Conservation (phyloP, 257 asterid species). For the Ehretia macrophylla region DNA sequence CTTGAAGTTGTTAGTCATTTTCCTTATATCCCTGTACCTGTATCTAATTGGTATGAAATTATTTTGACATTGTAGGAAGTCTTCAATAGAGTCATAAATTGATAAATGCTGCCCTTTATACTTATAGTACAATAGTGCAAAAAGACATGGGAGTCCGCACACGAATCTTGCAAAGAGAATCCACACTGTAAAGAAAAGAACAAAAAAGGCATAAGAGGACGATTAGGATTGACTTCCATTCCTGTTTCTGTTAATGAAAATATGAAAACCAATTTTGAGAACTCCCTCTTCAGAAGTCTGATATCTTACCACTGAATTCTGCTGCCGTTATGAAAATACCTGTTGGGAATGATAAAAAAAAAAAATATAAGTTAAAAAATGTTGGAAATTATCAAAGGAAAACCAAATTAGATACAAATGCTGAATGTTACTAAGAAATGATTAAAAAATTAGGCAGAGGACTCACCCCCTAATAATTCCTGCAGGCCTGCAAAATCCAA, state of each 20-base stretch:
- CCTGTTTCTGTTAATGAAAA: background rate
- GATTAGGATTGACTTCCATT: too few relatives aligned
- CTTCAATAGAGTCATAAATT: slow-evolving; percentile 27
- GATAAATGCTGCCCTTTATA: slow-evolving; percentile 31
- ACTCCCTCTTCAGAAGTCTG: too few relatives aligned
- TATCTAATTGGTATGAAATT: slow-evolving; percentile 56
- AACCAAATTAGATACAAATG: too few relatives aligned
- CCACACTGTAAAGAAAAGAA: background rate
- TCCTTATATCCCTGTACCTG: slow-evolving; percentile 49
- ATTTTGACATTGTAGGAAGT: slow-evolving; percentile 55
- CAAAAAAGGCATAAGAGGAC: background rate
- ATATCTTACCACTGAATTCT: too few relatives aligned
- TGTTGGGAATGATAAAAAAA: too few relatives aligned
- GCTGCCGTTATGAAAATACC: too few relatives aligned
- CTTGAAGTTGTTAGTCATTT: slow-evolving; percentile 46
- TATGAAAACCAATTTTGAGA: too few relatives aligned
- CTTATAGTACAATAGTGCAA: background rate
- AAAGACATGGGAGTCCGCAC: background rate
- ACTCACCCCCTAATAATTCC: too few relatives aligned
- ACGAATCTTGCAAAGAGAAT: background rate
- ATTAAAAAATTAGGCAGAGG: too few relatives aligned
- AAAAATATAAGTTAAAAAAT: too few relatives aligned
- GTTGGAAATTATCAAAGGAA: too few relatives aligned
- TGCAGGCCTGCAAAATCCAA: slow-evolving; percentile 18
- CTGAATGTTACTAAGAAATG: too few relatives aligned